phyloP scores from a whole-genome alignment of 1,284 basidiomycete species.

The Inonotus obliquus region DNA sequence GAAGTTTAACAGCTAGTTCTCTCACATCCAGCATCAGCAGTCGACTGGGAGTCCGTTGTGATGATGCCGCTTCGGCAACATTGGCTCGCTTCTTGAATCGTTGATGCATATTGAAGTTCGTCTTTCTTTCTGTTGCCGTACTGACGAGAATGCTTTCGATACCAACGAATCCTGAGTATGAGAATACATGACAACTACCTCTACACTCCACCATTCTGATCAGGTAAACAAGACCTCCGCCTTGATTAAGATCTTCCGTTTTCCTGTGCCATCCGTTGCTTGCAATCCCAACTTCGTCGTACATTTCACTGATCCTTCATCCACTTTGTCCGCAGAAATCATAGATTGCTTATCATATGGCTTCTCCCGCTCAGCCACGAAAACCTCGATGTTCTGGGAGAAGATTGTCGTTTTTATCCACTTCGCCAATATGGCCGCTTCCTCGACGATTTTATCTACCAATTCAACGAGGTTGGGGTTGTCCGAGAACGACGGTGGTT shows the following conservation, averaged over 20 bases:
- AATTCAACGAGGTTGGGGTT: neutral
- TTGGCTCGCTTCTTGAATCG: too few species aligned
- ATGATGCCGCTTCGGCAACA: too few species aligned
- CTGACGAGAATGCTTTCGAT: too few species aligned
- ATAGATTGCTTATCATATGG: neutral
- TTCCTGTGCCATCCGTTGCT: neutral
- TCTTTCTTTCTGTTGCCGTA: too few species aligned
- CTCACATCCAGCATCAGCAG: too few species aligned
- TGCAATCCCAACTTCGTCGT: constrained; percentile 1
- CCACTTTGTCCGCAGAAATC: neutral
- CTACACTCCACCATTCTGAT: neutral
- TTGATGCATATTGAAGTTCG: too few species aligned
- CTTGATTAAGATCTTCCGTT: neutral
- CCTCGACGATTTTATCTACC: neutral
- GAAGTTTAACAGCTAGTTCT: too few species aligned
- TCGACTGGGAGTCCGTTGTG: too few species aligned
- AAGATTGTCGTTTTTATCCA: neutral
- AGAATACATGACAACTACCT: neutral
- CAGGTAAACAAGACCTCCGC: constrained; percentile 3
- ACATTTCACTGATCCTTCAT: neutral
- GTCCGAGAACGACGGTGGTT: neutral
- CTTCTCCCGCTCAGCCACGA: neutral
- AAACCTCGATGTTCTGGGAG: constrained; percentile 1
- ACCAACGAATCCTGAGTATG: too few species aligned
- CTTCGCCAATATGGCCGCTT: neutral